These are phyloP conservation scores for Gremmenia infestans DNA, from an alignment of 2,329 filamentous ascomycete species.

Conservation along the genomic window DNA sequence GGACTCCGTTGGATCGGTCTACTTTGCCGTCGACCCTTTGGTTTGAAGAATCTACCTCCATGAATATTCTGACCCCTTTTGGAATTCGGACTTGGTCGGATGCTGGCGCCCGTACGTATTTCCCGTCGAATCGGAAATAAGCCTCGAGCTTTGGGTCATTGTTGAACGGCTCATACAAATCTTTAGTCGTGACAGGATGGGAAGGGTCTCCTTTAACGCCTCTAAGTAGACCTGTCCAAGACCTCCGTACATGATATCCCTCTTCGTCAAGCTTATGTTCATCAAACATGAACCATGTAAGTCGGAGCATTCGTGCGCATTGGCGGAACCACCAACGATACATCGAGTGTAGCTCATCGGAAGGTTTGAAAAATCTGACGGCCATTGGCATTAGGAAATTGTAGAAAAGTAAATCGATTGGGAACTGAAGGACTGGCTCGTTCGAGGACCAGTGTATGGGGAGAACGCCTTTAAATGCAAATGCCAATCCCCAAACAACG, in stretches of 20 bases:
- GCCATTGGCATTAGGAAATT: slow-evolving; percentile 92
- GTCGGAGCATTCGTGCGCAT: slow-evolving; percentile 71
- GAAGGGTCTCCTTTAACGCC: slow-evolving; percentile 32
- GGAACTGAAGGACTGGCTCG: slow-evolving; percentile 89
- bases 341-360: slow-evolving; percentile 75
- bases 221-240: slow-evolving; percentile 53
- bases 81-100: slow-evolving; percentile 94
- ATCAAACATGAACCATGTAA: slow-evolving; percentile 92
- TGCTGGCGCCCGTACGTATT: slow-evolving; percentile 85
- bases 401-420: slow-evolving; percentile 90
- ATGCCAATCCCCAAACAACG: slow-evolving; percentile 86
- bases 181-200: slow-evolving; percentile 11
- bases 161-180: slow-evolving; percentile 36
- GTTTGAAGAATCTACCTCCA: slow-evolving; percentile 67
- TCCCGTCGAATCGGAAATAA: slow-evolving; percentile 64
- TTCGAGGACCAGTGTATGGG: slow-evolving; percentile 93
- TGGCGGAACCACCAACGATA: slow-evolving; percentile 96
- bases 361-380: slow-evolving; percentile 78
- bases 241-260: slow-evolving; percentile 57
- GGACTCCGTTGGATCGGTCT: slow-evolving; percentile 50
- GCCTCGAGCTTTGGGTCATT: slow-evolving; percentile 40
- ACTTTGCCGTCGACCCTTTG: slow-evolving; percentile 55
- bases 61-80: slow-evolving; percentile 75
- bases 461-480: slow-evolving; percentile 64
- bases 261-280: slow-evolving; percentile 79